Base-by-base conservation (phyloP, 1,139 yeast genomes). In the Taphrina populina region DNA sequence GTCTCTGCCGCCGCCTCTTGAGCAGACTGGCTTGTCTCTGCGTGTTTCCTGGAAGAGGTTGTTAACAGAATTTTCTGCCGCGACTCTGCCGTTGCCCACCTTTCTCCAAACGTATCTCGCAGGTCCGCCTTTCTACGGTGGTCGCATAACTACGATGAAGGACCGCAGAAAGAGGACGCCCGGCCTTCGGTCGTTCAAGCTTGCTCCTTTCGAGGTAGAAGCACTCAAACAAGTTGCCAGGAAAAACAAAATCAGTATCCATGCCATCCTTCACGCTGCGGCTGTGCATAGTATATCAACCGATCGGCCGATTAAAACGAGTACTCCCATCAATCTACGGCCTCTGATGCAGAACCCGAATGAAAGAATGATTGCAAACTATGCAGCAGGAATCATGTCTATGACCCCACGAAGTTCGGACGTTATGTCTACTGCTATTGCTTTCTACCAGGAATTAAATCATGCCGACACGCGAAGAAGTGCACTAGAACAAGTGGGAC, bases 191-290 rank as follows among this genome's bases (percentile, higher is more conserved):
- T 20, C 29, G 10, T 15, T 49, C 5, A 30, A 13, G 4, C 37
- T 49, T 19, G n/a, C 17, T 3, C 17, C 40, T 19, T 11, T 4
- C 1, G 21, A 13, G 10, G 40, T 49, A 2, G 23, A 32, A 15
- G 11, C 7, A 7, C 39, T 49, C 19, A 21, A 46, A 10, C 30
- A 5, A 7, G 5, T 20, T 5, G 43, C 46, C 26, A 49, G 39
- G 46, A 11, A 10, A 3, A 15, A 37, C 13, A 15, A 11, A 8
- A 33, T 39, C 19, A 49, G 46, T 15, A 24, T 49, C 6, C 54
- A 49, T 39, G 46, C 54, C 17, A 21, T 49, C 7, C 20, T 49
- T 3, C 54, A 49, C 35, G 46, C 24, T n/a, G 34, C 46, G n/a
- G 36, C 36, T 1, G 24, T 27, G 27, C 54, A 49, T 30, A 24